Conservation (phyloP, 345 rosid genomes). For the Clarkia xantiana region DNA sequence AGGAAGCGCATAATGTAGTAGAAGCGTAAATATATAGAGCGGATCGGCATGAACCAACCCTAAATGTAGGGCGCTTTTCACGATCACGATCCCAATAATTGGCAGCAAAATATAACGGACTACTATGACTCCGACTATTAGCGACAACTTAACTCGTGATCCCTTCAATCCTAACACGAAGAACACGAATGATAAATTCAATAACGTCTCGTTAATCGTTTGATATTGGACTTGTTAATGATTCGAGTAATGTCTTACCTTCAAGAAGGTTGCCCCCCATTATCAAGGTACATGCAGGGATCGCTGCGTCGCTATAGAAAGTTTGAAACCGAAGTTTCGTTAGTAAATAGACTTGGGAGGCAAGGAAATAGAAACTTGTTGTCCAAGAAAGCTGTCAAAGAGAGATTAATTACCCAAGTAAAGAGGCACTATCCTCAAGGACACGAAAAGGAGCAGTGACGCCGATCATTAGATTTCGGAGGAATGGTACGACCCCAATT, state of each 20-base stretch:
- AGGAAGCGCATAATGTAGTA: conserved; percentile 46
- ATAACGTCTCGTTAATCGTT: neutral
- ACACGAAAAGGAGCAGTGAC: conserved; percentile 24
- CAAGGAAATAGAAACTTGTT: no score
- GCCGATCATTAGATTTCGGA: conserved; percentile 22
- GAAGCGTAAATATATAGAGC: conserved; percentile 30
- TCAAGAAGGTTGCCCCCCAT: conserved; percentile 37
- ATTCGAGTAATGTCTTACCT: neutral
- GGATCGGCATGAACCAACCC: conserved; percentile 27
- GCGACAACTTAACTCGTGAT: conserved; percentile 5
- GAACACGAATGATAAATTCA: neutral
- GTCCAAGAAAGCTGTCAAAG: no score
- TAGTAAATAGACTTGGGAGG: neutral
- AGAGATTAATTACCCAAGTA: conserved; percentile 21
- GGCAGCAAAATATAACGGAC: conserved; percentile 28
- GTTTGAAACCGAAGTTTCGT: neutral
- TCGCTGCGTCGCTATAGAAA: conserved; percentile 23
- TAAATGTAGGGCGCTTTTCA: conserved; percentile 22
- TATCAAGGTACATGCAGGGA: conserved; percentile 27
- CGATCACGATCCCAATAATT: conserved; percentile 16
- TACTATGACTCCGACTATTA: conserved; percentile 21
- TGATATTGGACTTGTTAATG: neutral
- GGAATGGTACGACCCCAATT: conserved; percentile 24
- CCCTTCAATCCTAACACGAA: conserved; percentile 30
- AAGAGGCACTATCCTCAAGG: conserved; percentile 19